Evolutionary conservation across 305 asterid species (phyloP), one percentile per base, ranked within the genome.

Genomic region (Fraxinus albicans): DNA sequence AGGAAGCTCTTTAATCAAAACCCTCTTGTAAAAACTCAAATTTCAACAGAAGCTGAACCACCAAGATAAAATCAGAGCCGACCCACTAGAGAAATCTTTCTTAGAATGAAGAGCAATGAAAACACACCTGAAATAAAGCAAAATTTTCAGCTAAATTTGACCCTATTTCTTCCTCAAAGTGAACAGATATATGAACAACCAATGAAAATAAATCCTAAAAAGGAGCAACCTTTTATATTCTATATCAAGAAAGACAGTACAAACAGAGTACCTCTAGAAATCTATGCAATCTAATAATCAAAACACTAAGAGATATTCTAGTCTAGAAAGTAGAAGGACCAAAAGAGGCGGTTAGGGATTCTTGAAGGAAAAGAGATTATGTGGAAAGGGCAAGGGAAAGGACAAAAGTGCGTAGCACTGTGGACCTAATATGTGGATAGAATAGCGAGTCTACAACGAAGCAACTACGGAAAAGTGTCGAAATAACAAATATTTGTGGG

Each of bases 371-470:
- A 65, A 65, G 36, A 12, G 36, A 27, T 25, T 67, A 3, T 1
- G 36, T 12, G 82, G 27, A 50, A 50, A 15, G 60, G 21, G 0
- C 36, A 67, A 77, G 77, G 74, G 58, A 86, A 87, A 85, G 83
- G 67, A 86, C 58, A 85, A 86, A 89, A 89, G 90, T 85, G 89
- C 92, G 77, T 36, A 27, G 73, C 82, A 82, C 65, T 34, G 87
- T 89, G 92, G 92, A 72, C 89, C 92, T 86, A 87, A 65, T 69
- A 35, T 80, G 58, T 79, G 89, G 88, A 82, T 82, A 82, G 86
- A 78, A 79, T 60, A 17, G 27, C 70, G 77, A 79, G 69, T 84
- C 87, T 82, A 78, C 42, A 85, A 84, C 73, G 70, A 8, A 21
- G 70, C 75, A 50, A 69, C 79, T 40, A 40, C 17, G 77, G 78